Conservation (phyloP, 768 basidiomycete genomes). For the Pleurotus pulmonarius region DNA sequence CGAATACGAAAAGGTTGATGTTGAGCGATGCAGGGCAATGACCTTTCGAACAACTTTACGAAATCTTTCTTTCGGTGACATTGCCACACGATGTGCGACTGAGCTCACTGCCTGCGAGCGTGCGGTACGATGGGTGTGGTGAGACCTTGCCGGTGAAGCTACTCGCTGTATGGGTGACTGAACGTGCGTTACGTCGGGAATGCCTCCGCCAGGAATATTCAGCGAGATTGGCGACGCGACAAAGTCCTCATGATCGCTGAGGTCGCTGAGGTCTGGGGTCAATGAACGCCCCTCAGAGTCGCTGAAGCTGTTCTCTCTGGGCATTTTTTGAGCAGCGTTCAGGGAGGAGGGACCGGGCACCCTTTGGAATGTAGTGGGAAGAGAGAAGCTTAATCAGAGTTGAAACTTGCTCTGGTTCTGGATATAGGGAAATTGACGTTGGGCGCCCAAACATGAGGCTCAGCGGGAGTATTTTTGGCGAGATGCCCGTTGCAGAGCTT, state of each 20-base stretch:
- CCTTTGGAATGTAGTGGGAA: neutral
- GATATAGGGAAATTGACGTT: neutral
- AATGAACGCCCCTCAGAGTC: conserved; percentile 65
- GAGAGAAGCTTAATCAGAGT: neutral
- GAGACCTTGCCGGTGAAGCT: conserved; percentile 11
- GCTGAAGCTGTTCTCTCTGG: conserved; percentile 63
- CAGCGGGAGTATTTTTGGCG: neutral
- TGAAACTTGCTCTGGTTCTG: too few species aligned
- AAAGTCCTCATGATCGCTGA: conserved; percentile 14
- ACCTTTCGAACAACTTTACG: conserved; percentile 55
- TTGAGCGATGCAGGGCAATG: conserved; percentile 57
- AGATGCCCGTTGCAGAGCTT: neutral
- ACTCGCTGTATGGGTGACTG: conserved; percentile 10
- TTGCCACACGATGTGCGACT: conserved; percentile 11
- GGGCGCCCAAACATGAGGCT: neutral
- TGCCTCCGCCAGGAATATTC: neutral
- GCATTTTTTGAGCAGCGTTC: conserved; percentile 32
- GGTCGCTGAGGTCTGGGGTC: conserved; percentile 60
- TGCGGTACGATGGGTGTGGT: conserved; percentile 13
- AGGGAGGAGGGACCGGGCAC: neutral
- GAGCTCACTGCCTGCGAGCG: conserved; percentile 11
- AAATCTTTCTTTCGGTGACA: conserved; percentile 48
- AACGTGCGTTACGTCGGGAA: neutral
- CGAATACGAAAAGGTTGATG: conserved; percentile 29
- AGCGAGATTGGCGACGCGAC: neutral